phyloP scores from a whole-genome alignment of 768 basidiomycete genomes.

The Pulveroboletus ravenelii region DNA sequence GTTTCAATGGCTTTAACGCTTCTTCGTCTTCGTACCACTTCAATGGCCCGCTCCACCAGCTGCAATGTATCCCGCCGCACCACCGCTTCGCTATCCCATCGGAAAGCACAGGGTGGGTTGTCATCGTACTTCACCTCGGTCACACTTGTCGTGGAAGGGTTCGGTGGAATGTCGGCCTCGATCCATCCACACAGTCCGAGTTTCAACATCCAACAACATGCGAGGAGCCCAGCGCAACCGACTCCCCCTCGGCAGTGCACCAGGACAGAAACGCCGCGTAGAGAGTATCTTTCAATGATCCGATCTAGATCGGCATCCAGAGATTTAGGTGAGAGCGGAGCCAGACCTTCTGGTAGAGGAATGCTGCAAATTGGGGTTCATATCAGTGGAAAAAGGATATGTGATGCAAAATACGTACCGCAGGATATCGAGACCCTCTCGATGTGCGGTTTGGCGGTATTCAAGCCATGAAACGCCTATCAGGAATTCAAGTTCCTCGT shows the following conservation, averaged over 20 bases:
- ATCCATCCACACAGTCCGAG: slow-evolving; percentile 84
- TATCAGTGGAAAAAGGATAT: neutral
- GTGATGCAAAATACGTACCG: slow-evolving; percentile 41
- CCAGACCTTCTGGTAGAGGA: slow-evolving; percentile 86
- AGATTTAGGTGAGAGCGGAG: slow-evolving; percentile 53
- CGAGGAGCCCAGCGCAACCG: slow-evolving; percentile 87
- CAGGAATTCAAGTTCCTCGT: slow-evolving; percentile 75
- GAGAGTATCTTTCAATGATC: slow-evolving; percentile 67
- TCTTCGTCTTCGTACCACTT: slow-evolving; percentile 66
- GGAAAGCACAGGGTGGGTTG: neutral
- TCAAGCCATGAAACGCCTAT: slow-evolving; percentile 77
- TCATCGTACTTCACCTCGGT: slow-evolving; percentile 4
- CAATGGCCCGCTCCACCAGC: slow-evolving; percentile 69
- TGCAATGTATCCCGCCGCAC: slow-evolving; percentile 48
- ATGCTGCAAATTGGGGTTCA: slow-evolving; percentile 43
- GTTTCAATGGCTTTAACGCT: slow-evolving; percentile 93
- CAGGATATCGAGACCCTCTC: slow-evolving; percentile 72
- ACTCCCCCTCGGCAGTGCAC: slow-evolving; percentile 94
- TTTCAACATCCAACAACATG: slow-evolving; percentile 89
- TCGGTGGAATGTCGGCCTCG: slow-evolving; percentile 20
- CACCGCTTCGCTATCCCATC: slow-evolving; percentile 20
- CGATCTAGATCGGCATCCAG: slow-evolving; percentile 64
- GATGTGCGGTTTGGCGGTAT: slow-evolving; percentile 59
- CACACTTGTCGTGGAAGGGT: slow-evolving; percentile 5
- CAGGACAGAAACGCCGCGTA: slow-evolving; percentile 65